Evolutionary conservation across 179 eudicot species (phyloP), one percentile per base, ranked within the genome.

Genomic region (Actinidia chinensis): DNA sequence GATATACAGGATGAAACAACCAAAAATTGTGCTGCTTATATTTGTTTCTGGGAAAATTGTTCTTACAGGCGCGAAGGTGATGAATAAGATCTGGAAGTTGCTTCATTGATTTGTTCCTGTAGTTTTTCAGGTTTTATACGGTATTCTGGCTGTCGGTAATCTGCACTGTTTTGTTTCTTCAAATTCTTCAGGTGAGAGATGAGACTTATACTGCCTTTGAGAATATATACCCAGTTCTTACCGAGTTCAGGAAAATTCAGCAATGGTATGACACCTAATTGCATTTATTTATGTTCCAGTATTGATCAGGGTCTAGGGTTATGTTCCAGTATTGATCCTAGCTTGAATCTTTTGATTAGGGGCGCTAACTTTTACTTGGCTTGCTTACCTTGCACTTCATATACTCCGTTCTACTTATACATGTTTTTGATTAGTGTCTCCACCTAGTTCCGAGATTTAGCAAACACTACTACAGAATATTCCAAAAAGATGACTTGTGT

Each of bases 161-260:
- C 12, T 43, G 50, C 20, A 54, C 47, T 42, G 36, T 18, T 68
- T 6, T 75, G 17, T 18, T n/a, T 18, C 48, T 59, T 63, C 61
- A 65, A 36, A 60, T 56, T 48, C 17, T 71, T 51, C 85, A 93
- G 97, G 97, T 90, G 72, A 86, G 98, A 79, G 92, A 90, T 25
- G 98, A 94, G 68, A 94, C 98, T 3, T 94, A 90, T 56, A 78
- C 85, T 0, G 98, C 98, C 23, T 94, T 94, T 75, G 97, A 94
- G 86, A 88, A 92, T 76, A 94, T 90, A 84, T 91, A 93, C 83
- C 98, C 96, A 15, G 98, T 94, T 70, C 94, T 94, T 64, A 90
- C 89, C 2, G 93, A 92, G 89, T 94, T 85, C 85, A 88, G 92
- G 82, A 94, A 91, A 78, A 91, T 79, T 79, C 96, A 93, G 80